phyloP scores from a whole-genome alignment of 2,329 filamentous ascomycete genomes.

The Colletotrichum euphorbiae region DNA sequence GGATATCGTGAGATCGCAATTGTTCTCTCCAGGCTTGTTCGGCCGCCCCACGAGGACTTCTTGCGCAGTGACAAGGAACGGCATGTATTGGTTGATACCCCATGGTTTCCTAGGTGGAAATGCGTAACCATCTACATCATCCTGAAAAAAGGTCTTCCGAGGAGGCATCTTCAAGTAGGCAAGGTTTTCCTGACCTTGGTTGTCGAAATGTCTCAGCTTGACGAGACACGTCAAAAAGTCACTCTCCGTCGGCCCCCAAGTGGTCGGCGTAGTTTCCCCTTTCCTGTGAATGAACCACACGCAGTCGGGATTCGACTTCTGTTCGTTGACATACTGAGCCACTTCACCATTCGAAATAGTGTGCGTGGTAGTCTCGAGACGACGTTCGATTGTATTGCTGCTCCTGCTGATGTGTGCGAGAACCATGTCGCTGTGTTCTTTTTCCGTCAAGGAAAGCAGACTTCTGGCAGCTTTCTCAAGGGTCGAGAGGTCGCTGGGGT shows the following conservation, averaged over 20 bases:
- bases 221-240: constrained; percentile 37
- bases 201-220: constrained; percentile 10
- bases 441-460: constrained; percentile 42
- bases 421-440: constrained; percentile 14
- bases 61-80: constrained; percentile 43
- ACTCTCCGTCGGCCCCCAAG: constrained; percentile 42
- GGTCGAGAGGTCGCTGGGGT: constrained; percentile 40
- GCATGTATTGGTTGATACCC: constrained; percentile 45
- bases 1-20: constrained; percentile 19
- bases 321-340: neutral
- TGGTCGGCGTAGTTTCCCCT: constrained; percentile 9
- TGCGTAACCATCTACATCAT: neutral
- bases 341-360: neutral
- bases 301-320: neutral
- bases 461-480: constrained; percentile 42
- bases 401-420: constrained; percentile 22
- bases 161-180: constrained; percentile 32
- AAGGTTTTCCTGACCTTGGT: constrained; percentile 2
- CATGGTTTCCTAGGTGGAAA: constrained; percentile 30
- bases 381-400: neutral
- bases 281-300: constrained; percentile 43
- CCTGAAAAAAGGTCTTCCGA: neutral
- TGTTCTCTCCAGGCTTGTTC: neutral
- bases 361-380: constrained; percentile 5
- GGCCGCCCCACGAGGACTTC: constrained; percentile 44